phyloP scores from a whole-genome alignment of 768 basidiomycete species.

The Rhodotorula sphaerocarpa region DNA sequence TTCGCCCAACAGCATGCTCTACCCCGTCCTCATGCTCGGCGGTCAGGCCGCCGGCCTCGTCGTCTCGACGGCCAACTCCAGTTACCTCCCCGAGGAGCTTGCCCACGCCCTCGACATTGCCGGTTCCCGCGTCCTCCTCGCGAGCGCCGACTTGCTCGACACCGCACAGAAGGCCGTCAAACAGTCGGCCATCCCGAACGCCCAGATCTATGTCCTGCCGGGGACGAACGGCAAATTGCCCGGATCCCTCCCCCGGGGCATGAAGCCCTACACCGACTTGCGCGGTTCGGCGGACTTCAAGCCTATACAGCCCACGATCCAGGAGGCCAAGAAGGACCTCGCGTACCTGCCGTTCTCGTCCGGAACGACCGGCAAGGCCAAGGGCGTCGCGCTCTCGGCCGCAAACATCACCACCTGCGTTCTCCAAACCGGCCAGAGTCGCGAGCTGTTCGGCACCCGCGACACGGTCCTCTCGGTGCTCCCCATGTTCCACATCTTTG shows the following conservation, averaged over 20 bases:
- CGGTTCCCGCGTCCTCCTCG: slow-evolving; percentile 55
- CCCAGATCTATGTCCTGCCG: slow-evolving; percentile 50
- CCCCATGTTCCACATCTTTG: slow-evolving; percentile 26
- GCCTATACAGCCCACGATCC: slow-evolving; percentile 50
- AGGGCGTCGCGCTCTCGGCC: slow-evolving; percentile 50
- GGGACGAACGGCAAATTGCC: slow-evolving; percentile 51
- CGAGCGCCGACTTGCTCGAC: slow-evolving; percentile 49
- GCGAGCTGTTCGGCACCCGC: slow-evolving; percentile 6
- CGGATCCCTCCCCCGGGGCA: slow-evolving; percentile 52
- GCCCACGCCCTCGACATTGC: slow-evolving; percentile 62
- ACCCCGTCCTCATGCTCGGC: slow-evolving; percentile 31
- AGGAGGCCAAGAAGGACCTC: slow-evolving; percentile 52
- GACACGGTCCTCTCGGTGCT: slow-evolving; percentile 6
- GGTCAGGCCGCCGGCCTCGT: slow-evolving; percentile 56
- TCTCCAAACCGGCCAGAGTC: slow-evolving; percentile 25
- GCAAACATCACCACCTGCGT: slow-evolving; percentile 25
- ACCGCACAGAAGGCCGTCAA: slow-evolving; percentile 10
- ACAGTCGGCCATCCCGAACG: slow-evolving; percentile 49
- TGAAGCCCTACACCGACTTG: slow-evolving; percentile 34
- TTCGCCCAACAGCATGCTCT: slow-evolving; percentile 29
- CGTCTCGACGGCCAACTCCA: slow-evolving; percentile 64
- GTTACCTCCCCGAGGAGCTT: slow-evolving; percentile 62
- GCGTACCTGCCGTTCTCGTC: slow-evolving; percentile 45
- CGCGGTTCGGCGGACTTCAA: slow-evolving; percentile 43
- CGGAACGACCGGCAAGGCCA: slow-evolving; percentile 70